These are phyloP conservation scores for Tylopilus rubrobrunneus DNA, from an alignment of 768 basidiomycete species.

Conservation along the genomic window DNA sequence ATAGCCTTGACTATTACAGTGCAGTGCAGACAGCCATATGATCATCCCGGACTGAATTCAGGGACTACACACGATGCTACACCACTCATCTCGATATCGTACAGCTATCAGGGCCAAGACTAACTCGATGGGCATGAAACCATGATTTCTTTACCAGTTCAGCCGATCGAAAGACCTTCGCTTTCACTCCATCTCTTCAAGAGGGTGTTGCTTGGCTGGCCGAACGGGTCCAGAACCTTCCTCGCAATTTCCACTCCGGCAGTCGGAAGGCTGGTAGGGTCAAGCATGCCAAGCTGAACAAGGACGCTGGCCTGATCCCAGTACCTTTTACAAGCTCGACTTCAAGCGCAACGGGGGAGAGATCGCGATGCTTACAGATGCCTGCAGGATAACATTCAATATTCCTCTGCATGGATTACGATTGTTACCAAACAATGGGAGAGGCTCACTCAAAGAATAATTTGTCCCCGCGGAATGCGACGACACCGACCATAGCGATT, in stretches of 20 bases:
- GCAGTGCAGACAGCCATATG: too few relatives aligned
- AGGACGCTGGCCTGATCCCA: conserved; percentile 49
- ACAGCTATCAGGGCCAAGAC: not conserved
- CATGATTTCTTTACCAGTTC: not conserved
- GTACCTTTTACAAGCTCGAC: conserved; percentile 27
- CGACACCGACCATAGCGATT: conserved; percentile 36
- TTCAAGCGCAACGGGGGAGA: not conserved
- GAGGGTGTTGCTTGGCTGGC: conserved; percentile 36
- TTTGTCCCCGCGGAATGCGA: conserved; percentile 38
- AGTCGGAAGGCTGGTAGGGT: conserved; percentile 31
- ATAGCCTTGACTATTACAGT: not conserved
- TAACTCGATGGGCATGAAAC: not conserved
- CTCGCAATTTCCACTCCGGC: conserved; percentile 38
- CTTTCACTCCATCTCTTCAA: conserved; percentile 36
- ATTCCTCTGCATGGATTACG: too few relatives aligned
- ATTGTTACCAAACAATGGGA: too few relatives aligned
- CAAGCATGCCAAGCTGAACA: conserved; percentile 40
- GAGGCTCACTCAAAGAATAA: conserved; percentile 40
- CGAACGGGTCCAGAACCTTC: conserved; percentile 42
- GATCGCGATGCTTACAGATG: conserved; percentile 13
- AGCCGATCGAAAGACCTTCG: conserved; percentile 32
- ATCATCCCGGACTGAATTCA: too few relatives aligned
- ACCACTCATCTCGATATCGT: not conserved
- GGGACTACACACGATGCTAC: not conserved
- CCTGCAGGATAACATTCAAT: conserved; percentile 1